These are phyloP conservation scores for Echinosophora koreensis DNA, from an alignment of 306 rosid species.

Conservation along the genomic window DNA sequence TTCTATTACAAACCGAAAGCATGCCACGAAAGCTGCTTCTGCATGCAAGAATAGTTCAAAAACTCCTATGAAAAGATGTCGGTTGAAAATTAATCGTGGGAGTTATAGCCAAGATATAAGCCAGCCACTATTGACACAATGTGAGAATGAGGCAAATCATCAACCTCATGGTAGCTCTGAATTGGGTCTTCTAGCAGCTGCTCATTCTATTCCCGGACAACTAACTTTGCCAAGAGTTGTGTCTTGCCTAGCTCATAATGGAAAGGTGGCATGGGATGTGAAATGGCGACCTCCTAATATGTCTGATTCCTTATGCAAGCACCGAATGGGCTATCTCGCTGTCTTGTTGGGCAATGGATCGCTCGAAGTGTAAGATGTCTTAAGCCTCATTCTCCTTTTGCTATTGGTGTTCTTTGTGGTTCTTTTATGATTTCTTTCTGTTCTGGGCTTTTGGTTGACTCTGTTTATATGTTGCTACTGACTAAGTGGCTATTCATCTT, in stretches of 20 bases:
- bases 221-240: conserved; percentile 77
- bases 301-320: conserved; percentile 56
- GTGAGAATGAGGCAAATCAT: conserved; percentile 50
- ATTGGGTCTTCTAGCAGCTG: conserved; percentile 47
- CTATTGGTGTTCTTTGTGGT: conserved; percentile 25
- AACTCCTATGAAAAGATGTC: conserved; percentile 47
- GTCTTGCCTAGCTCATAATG: conserved; percentile 88
- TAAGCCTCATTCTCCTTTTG: conserved; percentile 38
- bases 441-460: neutral
- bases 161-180: conserved; percentile 47
- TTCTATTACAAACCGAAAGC: conserved; percentile 48
- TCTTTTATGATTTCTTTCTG: conserved; percentile 20
- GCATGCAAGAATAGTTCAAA: conserved; percentile 44
- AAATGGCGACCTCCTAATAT: conserved; percentile 80
- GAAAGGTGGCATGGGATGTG: conserved; percentile 98
- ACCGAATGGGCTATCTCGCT: conserved; percentile 93
- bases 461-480: conserved; percentile 30
- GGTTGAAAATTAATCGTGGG: conserved; percentile 41
- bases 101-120: conserved; percentile 44
- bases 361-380: conserved; percentile 89
- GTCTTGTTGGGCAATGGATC: conserved; percentile 90
- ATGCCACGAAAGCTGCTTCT: conserved; percentile 46
- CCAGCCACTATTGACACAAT: conserved; percentile 36
- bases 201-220: conserved; percentile 56
- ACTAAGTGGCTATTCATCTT: conserved; percentile 13